Conservation (phyloP, 805 yeast species). For the Wickerhamiella azymoides region DNA sequence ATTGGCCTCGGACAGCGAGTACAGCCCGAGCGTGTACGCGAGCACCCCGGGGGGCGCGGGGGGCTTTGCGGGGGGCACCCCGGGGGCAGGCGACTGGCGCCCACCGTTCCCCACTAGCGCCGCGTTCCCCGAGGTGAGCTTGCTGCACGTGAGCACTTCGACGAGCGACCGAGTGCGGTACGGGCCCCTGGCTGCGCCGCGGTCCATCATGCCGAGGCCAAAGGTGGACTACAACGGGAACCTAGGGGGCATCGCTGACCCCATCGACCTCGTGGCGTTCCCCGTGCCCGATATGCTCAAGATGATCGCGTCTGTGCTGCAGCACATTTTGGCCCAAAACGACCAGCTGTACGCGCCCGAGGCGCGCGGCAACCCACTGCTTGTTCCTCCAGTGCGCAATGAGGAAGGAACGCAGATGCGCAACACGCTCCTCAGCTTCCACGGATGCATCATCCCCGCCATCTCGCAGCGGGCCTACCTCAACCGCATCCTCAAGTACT, state of each 20-base stretch:
- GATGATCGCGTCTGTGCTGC: slow-evolving; percentile 75
- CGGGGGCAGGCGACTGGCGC: not conserved
- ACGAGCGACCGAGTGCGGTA: not conserved
- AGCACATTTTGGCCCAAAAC: slow-evolving; percentile 80
- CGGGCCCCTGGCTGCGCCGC: slow-evolving; percentile 5
- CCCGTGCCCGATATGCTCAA: slow-evolving; percentile 67
- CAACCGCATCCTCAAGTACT: slow-evolving; percentile 81
- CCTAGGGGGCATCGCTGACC: too few species aligned
- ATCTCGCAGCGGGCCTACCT: slow-evolving; percentile 81
- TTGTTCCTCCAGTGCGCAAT: slow-evolving; percentile 17
- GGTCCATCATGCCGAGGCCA: slow-evolving; percentile 3
- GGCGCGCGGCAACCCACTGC: slow-evolving; percentile 21
- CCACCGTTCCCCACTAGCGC: slow-evolving; percentile 1
- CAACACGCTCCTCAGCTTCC: slow-evolving; percentile 59
- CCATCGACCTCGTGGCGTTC: slow-evolving; percentile 60
- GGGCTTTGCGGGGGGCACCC: too few species aligned
- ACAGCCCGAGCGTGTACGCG: not conserved
- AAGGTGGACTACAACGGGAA: slow-evolving; percentile 5
- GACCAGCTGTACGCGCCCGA: slow-evolving; percentile 66
- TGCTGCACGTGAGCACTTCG: not conserved
- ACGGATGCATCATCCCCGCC: slow-evolving; percentile 94
- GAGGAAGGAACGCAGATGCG: slow-evolving; percentile 19
- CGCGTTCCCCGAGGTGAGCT: not conserved
- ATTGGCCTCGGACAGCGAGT: slow-evolving; percentile 2
- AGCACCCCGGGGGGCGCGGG: not conserved